Evolutionary conservation across 1,139 yeast species (phyloP).

Genomic region (Kurtzmaniella quercitrusa): DNA sequence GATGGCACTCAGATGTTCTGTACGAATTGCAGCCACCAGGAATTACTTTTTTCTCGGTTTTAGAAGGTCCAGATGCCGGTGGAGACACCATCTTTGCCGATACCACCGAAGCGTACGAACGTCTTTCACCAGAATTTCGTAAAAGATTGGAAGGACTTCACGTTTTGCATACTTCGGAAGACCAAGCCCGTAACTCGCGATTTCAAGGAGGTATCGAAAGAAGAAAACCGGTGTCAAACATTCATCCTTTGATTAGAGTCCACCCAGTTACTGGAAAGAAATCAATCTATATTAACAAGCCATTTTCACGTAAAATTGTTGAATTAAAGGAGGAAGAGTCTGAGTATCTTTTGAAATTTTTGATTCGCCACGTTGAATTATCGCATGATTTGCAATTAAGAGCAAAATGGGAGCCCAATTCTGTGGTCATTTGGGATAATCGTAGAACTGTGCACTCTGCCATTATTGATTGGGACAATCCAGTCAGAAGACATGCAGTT

Average conservation of each 20-base stretch:
- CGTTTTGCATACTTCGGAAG: constrained; percentile 65
- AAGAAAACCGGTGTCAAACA: constrained; percentile 38
- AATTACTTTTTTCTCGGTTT: constrained; percentile 55
- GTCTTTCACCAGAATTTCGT: constrained; percentile 60
- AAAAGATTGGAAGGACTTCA: constrained; percentile 51
- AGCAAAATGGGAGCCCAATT: constrained; percentile 54
- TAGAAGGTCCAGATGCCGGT: constrained; percentile 61
- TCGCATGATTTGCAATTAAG: constrained; percentile 54
- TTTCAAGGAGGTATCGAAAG: constrained; percentile 39
- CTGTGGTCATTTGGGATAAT: constrained; percentile 53
- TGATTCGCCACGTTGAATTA: constrained; percentile 42
- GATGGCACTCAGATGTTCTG: constrained; percentile 69
- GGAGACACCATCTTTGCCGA: constrained; percentile 74
- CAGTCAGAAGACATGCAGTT: constrained; percentile 40
- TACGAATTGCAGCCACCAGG: constrained; percentile 72
- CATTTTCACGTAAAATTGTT: constrained; percentile 51
- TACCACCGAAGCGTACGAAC: constrained; percentile 62
- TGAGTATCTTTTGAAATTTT: constrained; percentile 44
- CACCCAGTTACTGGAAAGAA: constrained; percentile 57
- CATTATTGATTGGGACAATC: constrained; percentile 39
- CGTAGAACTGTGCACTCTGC: constrained; percentile 43
- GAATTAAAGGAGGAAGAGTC: constrained; percentile 57
- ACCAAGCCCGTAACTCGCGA: constrained; percentile 54
- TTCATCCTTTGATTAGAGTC: constrained; percentile 54
- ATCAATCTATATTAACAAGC: constrained; percentile 48